Conservation (phyloP, 1,284 basidiomycete species). For the Amylostereum chailletii region DNA sequence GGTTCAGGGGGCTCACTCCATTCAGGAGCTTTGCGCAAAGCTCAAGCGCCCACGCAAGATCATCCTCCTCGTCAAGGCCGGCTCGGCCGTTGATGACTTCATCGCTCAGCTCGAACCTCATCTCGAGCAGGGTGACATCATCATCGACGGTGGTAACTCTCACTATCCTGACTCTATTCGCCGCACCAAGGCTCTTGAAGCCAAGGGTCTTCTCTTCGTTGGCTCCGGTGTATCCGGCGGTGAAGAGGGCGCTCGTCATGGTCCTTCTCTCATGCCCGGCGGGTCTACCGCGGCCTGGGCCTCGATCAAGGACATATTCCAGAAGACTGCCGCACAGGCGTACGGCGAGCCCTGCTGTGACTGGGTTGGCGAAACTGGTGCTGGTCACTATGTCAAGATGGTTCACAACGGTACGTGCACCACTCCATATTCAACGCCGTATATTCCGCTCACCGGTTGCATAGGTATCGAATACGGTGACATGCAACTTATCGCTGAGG, state of each 20-base stretch:
- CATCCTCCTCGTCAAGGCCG: slow-evolving; percentile 92
- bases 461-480: slow-evolving; percentile 98
- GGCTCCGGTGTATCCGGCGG: slow-evolving; percentile 99
- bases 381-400: slow-evolving; percentile 98
- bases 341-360: slow-evolving; percentile 98
- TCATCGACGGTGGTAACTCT: slow-evolving; percentile 99
- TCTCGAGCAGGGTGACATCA: slow-evolving; percentile 80
- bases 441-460: slow-evolving; percentile 1
- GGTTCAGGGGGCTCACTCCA: slow-evolving; percentile 88
- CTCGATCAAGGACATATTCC: slow-evolving; percentile 97
- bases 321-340: slow-evolving; percentile 93
- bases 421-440: slow-evolving; percentile 4
- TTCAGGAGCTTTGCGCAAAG: slow-evolving; percentile 82
- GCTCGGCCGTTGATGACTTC: slow-evolving; percentile 71
- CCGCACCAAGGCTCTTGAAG: slow-evolving; percentile 87
- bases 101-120: slow-evolving; percentile 64
- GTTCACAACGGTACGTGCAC: slow-evolving; percentile 83
- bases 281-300: slow-evolving; percentile 94
- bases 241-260: slow-evolving; percentile 97
- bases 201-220: slow-evolving; percentile 93
- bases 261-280: slow-evolving; percentile 99
- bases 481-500: slow-evolving; percentile 99
- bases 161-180: slow-evolving; percentile 99
- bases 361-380: slow-evolving; percentile 96
- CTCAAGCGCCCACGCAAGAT: slow-evolving; percentile 85